phyloP scores from a whole-genome alignment of 768 basidiomycete species.

The Agrocybe chaxingu region DNA sequence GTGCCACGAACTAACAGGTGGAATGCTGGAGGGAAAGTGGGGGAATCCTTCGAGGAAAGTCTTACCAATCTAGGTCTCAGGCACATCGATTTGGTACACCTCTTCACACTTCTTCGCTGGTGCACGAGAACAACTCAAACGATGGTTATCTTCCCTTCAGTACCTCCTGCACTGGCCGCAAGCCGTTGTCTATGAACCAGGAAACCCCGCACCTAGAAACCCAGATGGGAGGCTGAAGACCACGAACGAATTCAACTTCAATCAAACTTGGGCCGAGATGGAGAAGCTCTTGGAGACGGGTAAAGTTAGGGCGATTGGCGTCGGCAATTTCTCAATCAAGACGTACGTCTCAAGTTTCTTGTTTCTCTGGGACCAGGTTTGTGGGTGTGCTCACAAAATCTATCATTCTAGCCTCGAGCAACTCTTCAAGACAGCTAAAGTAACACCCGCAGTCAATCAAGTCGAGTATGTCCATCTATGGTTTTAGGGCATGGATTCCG shows the following conservation, averaged over 20 bases:
- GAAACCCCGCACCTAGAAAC: conserved; percentile 19
- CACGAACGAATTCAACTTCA: conserved; percentile 30
- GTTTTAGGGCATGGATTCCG: not conserved
- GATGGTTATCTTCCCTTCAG: conserved; percentile 17
- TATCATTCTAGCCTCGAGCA: conserved; percentile 30
- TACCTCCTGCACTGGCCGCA: conserved; percentile 55
- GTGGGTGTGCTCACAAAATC: not conserved
- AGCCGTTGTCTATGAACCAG: conserved; percentile 24
- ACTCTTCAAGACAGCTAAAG: conserved; percentile 37
- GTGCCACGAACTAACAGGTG: conserved; percentile 18
- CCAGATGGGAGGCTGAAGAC: conserved; percentile 32
- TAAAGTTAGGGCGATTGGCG: conserved; percentile 49
- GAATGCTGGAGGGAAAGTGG: conserved; percentile 35
- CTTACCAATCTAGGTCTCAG: conserved; percentile 35
- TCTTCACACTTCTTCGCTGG: not conserved
- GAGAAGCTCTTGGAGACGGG: conserved; percentile 47
- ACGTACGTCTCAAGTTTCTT: conserved; percentile 27
- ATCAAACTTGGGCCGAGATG: conserved; percentile 47
- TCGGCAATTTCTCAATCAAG: conserved; percentile 60
- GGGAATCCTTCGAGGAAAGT: conserved; percentile 38
- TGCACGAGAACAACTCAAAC: not conserved
- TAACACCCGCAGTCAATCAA: conserved; percentile 46
- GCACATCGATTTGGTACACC: conserved; percentile 45
- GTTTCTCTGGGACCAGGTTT: not conserved
- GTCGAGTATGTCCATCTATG: conserved; percentile 30